These are phyloP conservation scores for Botryosphaeria dothidea DNA, from an alignment of 2,329 filamentous ascomycete species.

Conservation along the genomic window DNA sequence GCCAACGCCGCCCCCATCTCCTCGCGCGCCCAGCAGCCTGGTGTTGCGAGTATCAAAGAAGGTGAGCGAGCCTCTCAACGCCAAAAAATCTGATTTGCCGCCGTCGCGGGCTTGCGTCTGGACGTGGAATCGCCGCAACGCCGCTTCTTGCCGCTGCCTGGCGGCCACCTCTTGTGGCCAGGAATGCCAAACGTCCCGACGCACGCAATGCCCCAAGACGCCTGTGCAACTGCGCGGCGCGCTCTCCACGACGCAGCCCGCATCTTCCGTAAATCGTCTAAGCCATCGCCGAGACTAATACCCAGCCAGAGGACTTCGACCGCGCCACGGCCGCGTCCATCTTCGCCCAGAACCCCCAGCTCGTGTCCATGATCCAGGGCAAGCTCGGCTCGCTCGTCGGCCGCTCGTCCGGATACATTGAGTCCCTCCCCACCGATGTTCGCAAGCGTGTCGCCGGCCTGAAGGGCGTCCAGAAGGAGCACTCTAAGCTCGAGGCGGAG, in stretches of 20 bases:
- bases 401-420: slow-evolving; percentile 94
- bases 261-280: slow-evolving; percentile 23
- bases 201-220: background rate
- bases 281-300: slow-evolving; percentile 36
- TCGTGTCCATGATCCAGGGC: slow-evolving; percentile 97
- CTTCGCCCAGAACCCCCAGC: slow-evolving; percentile 91
- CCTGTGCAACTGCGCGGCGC: background rate
- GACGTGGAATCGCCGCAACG: background rate
- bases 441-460: slow-evolving; percentile 92
- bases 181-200: slow-evolving; percentile 9
- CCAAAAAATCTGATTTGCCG: background rate
- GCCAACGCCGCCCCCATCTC: slow-evolving; percentile 95
- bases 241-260: background rate
- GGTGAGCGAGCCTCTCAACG: slow-evolving; percentile 59
- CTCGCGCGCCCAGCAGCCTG: slow-evolving; percentile 93
- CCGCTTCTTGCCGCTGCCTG: slow-evolving; percentile 6
- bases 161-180: background rate
- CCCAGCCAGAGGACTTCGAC: slow-evolving; percentile 78
- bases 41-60: slow-evolving; percentile 94
- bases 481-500: slow-evolving; percentile 95
- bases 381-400: slow-evolving; percentile 92
- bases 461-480: slow-evolving; percentile 98
- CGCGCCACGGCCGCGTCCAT: slow-evolving; percentile 83
- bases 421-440: slow-evolving; percentile 86
- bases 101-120: slow-evolving; percentile 17